Conservation (phyloP, 1,284 basidiomycete genomes). For the Leccinum ponderosum region DNA sequence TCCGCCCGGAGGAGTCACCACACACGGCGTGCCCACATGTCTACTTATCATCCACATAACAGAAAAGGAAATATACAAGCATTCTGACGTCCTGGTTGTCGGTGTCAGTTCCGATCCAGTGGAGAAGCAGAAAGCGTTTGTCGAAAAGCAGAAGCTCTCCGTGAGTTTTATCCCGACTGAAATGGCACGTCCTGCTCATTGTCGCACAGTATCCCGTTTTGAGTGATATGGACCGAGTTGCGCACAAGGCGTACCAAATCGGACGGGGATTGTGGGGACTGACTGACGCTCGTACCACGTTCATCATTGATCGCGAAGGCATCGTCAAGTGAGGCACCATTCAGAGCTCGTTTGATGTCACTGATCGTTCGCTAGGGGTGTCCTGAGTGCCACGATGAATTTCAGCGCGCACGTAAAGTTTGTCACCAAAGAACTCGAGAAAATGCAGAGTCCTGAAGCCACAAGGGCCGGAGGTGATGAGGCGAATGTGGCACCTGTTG, state of each 20-base stretch:
- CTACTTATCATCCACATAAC: slow-evolving; percentile 2
- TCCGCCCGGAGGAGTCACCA: not conserved
- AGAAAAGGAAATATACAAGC: slow-evolving; percentile 71
- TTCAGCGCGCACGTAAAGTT: slow-evolving; percentile 67
- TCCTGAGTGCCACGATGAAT: slow-evolving; percentile 56
- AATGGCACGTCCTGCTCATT: not conserved
- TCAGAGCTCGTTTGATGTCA: not conserved
- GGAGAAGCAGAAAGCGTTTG: slow-evolving; percentile 70
- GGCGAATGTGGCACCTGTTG: not conserved
- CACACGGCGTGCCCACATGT: not conserved
- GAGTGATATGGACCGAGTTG: slow-evolving; percentile 65
- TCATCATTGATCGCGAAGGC: slow-evolving; percentile 73
- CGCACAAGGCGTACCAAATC: slow-evolving; percentile 62
- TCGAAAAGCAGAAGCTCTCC: slow-evolving; percentile 67
- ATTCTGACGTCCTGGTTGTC: slow-evolving; percentile 62
- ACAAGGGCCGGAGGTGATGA: not conserved
- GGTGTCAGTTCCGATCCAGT: slow-evolving; percentile 73
- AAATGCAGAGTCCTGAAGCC: slow-evolving; percentile 40
- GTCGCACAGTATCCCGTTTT: slow-evolving; percentile 64
- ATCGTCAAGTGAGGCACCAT: slow-evolving; percentile 48
- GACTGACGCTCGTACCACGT: slow-evolving; percentile 65
- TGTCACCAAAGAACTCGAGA: slow-evolving; percentile 63
- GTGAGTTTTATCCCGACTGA: slow-evolving; percentile 37
- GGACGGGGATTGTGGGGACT: slow-evolving; percentile 68
- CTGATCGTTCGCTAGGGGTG: slow-evolving; percentile 42